Conservation (phyloP, 768 basidiomycete species). For the Rhizopogon sp. region DNA sequence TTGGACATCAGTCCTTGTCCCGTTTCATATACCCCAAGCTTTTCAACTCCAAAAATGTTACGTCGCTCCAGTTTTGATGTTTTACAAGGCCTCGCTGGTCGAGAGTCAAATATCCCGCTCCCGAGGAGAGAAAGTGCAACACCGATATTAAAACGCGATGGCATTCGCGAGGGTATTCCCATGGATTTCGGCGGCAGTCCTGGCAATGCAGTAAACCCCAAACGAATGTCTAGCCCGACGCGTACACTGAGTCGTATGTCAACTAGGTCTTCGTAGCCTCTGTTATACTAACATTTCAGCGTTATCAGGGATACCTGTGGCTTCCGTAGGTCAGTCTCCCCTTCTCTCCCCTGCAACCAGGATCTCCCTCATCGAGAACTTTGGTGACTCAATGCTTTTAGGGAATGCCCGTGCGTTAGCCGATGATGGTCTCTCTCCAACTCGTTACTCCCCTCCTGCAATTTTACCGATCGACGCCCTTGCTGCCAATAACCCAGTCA, state of each 20-base stretch:
- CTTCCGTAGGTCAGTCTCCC: constrained; percentile 63
- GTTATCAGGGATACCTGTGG: constrained; percentile 64
- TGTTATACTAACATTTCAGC: constrained; percentile 11
- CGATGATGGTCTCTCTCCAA: constrained; percentile 54
- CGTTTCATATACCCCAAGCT: constrained; percentile 24
- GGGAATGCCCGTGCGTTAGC: constrained; percentile 83
- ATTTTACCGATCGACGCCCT: constrained; percentile 31
- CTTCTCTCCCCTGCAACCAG: constrained; percentile 5
- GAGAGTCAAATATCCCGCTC: constrained; percentile 69
- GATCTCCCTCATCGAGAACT: constrained; percentile 14
- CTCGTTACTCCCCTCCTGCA: constrained; percentile 28
- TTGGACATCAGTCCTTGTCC: constrained; percentile 27
- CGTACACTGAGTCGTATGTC: constrained; percentile 75
- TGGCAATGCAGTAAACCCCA: constrained; percentile 34
- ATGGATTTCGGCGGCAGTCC: constrained; percentile 43
- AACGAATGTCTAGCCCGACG: constrained; percentile 67
- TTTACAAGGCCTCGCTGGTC: constrained; percentile 65
- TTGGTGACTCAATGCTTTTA: constrained; percentile 26
- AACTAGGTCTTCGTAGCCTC: constrained; percentile 4
- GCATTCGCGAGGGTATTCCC: constrained; percentile 74
- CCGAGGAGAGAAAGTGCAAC: constrained; percentile 49
- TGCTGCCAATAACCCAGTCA: constrained; percentile 16
- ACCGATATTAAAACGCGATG: constrained; percentile 39
- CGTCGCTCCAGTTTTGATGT: constrained; percentile 72
- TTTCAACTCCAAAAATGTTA: constrained; percentile 43